Base-by-base conservation (phyloP, 1,284 basidiomycete species). In the Chalciporus sp. region DNA sequence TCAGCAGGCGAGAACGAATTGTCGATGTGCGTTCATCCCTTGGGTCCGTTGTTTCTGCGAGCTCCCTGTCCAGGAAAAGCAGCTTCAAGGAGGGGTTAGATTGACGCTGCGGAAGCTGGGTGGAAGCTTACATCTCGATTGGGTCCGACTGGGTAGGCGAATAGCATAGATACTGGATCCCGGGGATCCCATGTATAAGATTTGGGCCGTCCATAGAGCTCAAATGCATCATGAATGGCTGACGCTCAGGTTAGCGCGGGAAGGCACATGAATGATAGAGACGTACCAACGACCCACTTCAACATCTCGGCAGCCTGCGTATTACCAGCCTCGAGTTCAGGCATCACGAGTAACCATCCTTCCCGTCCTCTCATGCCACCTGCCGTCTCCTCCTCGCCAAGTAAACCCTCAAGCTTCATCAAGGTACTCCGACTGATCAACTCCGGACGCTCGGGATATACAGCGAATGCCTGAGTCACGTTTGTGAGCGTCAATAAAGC, bases 371-470 rank as follows among this genome's bases (percentile, higher is more conserved):
- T 77, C 81, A 90, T 85, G 5, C 70, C 70, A 11, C 77, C 82
- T 10, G 83, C 85, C 31, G 81, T 72, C 14, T 93, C 88, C 62
- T 94, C 91, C 35, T 88, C 86, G 4, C 89, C 88, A 51, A 95
- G 78, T 27, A 78, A 72, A 17, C 92, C 94, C 63, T 95, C 93
- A 10, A 95, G 69, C 71, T 97, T 97, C 74, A 96, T 86, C 59
- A 97, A 74, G 6, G 92, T 94, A 61, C 92, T 94, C 62, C 86
- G 80, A 55, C 81, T 86, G 67, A 97, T 94, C 56, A 96, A 74
- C 61, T 94, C 92, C n/a, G 92, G 90, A n/a, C 91, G 83, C 67
- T 97, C 95, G 1, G 95, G 95, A 71, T 95, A 98, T 5, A 97
- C 92, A 3, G 92, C 92, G 67, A 95, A 95, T 1, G 83, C 86